Evolutionary conservation across 2,329 filamentous ascomycete species (phyloP), one percentile per base, ranked within the genome.

Genomic region (Fusarium sp.): DNA sequence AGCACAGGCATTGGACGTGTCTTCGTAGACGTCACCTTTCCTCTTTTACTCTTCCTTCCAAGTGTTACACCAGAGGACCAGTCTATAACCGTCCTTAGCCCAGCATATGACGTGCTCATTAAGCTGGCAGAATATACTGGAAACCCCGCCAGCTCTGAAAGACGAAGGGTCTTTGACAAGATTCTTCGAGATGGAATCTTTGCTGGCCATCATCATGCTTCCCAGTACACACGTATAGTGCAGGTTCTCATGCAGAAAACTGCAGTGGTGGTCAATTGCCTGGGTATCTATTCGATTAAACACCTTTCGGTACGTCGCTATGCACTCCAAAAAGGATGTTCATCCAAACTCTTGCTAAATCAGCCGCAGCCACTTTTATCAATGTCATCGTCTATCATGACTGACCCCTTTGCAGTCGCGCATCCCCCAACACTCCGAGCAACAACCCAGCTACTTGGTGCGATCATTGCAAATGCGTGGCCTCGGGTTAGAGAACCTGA

Each of bases 1-100:
- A 83, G 84, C 47, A 92, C 89, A 0, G 92, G 92, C 1, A 86
- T 95, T 10, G 86, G 85, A 24, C 81, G 85, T 16, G 86, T 95
- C 27, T 91, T 95, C 65, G 86, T 91, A 74, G 87, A 93, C 22
- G 87, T 90, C 5, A 80, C 93, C 3, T 86, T 90, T 69, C 92
- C 93, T 1, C 89, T 90, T 38, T 85, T 97, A n/a, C 85, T 91
- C 10, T 92, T 90, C 73, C 84, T 97, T 8, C 94, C 95, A 1
- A 88, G 86, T 15, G 82, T 97, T 44, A 97, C 93, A 0, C 89
- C 92, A 1, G 91, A 93, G 74, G 77, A 84, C 0, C 92, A 96
- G 59, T 92, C 92, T 6, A 76, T 92, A 3, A 74, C 76, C 3
- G 81, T 98, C 5, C 85, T 97, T 2, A 75, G 79, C 8, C 83